phyloP scores from a whole-genome alignment of 257 asterid species.

The Solanum lignicaule region DNA sequence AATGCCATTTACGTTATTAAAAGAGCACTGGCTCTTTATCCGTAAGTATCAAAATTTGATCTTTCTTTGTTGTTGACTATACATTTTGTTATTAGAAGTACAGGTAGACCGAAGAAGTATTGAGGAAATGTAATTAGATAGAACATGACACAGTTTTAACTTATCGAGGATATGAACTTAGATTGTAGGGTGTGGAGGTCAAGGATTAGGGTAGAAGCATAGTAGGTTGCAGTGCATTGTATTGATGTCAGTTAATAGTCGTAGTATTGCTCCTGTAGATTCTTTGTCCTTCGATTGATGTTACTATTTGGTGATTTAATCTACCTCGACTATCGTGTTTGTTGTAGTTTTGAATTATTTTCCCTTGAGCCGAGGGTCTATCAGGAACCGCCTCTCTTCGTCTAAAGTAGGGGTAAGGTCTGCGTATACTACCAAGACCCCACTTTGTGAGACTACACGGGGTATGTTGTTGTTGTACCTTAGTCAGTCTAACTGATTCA shows the following conservation, averaged over 20 bases:
- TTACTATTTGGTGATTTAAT: background rate
- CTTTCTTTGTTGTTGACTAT: background rate
- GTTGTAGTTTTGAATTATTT: background rate
- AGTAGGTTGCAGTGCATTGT: background rate
- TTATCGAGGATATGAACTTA: background rate
- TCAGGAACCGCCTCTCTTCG: background rate
- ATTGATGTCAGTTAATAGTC: background rate
- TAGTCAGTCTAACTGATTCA: background rate
- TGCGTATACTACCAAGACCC: background rate
- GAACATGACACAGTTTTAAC: background rate
- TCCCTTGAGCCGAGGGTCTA: background rate
- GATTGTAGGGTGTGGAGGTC: background rate
- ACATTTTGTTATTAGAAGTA: background rate
- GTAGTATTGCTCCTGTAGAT: background rate
- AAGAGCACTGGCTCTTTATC: constrained; percentile 79
- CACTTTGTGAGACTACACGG: background rate
- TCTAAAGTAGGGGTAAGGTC: background rate
- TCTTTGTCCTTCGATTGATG: background rate
- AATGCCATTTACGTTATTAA: constrained; percentile 78
- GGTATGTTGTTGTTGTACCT: background rate
- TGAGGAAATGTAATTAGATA: background rate
- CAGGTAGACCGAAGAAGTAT: background rate
- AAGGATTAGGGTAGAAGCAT: background rate
- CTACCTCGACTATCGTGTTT: background rate
- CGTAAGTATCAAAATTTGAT: constrained; percentile 32